Evolutionary conservation across 1,284 basidiomycete genomes (phyloP).

Genomic region (Ceratobasidium sp.): DNA sequence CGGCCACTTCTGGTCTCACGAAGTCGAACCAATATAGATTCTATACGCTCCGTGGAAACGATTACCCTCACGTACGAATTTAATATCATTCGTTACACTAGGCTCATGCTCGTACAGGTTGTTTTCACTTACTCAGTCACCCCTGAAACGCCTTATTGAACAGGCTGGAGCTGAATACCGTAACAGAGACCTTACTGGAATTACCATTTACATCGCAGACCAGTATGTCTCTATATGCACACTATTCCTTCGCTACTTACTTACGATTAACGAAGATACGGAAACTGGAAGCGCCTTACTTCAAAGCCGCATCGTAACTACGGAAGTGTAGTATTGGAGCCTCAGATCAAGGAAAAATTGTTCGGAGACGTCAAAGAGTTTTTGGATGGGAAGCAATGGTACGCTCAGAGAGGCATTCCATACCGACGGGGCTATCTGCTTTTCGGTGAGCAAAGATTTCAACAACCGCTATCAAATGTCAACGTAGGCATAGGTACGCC

Average conservation of each 20-base stretch:
- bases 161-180: constrained; percentile 59
- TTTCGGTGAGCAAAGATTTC: constrained; percentile 61
- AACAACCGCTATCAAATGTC: constrained; percentile 56
- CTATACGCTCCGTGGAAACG: neutral
- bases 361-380: constrained; percentile 64
- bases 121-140: constrained; percentile 60
- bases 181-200: constrained; percentile 58
- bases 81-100: neutral
- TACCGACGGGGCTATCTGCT: constrained; percentile 66
- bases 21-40: neutral
- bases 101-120: constrained; percentile 53
- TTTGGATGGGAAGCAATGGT: constrained; percentile 62
- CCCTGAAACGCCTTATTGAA: constrained; percentile 60
- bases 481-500: constrained; percentile 6
- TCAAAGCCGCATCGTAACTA: constrained; percentile 61
- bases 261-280: constrained; percentile 2
- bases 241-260: no score
- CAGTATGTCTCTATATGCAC: neutral
- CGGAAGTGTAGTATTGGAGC: constrained; percentile 62
- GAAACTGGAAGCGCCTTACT: constrained; percentile 59
- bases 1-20: neutral
- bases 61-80: constrained; percentile 9
- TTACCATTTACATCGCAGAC: constrained; percentile 56
- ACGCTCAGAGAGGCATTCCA: constrained; percentile 62
- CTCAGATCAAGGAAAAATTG: constrained; percentile 60